Percentiles rank a stretch among this genome's conserved stretches.
These are phyloP conservation scores for Sclerotinia nivalis DNA, from an alignment of 2,329 filamentous ascomycete genomes.

Conservation along the genomic window DNA sequence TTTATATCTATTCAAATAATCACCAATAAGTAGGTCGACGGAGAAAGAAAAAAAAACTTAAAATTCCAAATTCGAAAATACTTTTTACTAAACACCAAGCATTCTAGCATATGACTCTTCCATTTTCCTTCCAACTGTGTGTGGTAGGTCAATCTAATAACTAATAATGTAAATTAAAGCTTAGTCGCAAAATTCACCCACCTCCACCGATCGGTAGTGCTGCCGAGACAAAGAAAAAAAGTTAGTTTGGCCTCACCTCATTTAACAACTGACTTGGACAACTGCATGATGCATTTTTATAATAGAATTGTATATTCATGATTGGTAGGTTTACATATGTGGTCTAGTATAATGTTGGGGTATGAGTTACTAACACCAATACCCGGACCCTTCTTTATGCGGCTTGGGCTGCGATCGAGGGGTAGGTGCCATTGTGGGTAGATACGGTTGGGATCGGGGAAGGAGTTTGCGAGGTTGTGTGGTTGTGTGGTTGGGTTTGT, in stretches of 20 bases:
- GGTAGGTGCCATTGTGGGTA: background rate
- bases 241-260: no score
- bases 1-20: background rate
- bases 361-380: no score
- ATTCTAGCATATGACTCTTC: slow-evolving; percentile 13
- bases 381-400: no score
- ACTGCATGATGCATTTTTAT: no score
- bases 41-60: background rate
- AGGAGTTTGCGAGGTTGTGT: slow-evolving; percentile 15
- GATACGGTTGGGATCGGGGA: slow-evolving; percentile 8
- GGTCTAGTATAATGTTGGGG: no score
- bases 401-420: background rate
- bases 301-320: background rate
- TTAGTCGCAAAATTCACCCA: background rate
- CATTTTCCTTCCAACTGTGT: no score
- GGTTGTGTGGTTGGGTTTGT: no score
- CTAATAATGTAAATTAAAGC: background rate
- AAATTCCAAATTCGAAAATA: background rate
- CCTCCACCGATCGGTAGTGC: background rate
- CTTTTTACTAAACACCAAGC: background rate
- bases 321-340: background rate
- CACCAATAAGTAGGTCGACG: background rate
- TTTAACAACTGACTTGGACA: no score
- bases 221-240: slow-evolving; percentile 4
- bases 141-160: background rate